Evolutionary conservation across 257 asterid species (phyloP).

Genomic region (Forsythia suspensa): DNA sequence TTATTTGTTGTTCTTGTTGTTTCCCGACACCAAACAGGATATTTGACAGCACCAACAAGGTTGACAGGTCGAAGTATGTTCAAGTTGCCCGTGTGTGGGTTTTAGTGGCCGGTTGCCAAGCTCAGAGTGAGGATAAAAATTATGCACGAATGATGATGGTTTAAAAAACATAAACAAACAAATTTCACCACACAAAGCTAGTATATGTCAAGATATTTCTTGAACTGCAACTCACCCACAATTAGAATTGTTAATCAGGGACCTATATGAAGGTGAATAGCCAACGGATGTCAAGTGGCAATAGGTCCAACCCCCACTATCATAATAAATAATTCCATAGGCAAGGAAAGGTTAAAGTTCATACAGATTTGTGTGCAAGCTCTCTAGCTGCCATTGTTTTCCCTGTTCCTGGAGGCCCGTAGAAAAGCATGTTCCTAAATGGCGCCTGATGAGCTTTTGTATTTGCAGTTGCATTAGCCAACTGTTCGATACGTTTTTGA

Average conservation of each 20-base stretch:
- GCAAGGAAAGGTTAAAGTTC: conserved; percentile 25
- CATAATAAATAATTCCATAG: conserved; percentile 3
- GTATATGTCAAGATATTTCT: background rate
- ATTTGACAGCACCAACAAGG: background rate
- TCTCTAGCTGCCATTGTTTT: conserved; percentile 99
- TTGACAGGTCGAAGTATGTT: background rate
- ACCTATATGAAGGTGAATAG: background rate
- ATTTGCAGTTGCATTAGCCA: conserved; percentile 83
- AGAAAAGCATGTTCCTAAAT: conserved; percentile 89
- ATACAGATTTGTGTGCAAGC: conserved; percentile 92
- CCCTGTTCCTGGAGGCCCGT: conserved; percentile 99
- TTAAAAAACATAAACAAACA: too few species aligned
- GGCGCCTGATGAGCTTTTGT: conserved; percentile 94
- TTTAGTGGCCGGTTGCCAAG: too few species aligned
- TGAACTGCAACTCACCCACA: background rate
- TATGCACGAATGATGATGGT: background rate
- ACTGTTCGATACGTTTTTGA: conserved; percentile 70
- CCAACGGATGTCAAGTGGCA: background rate
- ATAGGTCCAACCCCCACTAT: conserved; percentile 1
- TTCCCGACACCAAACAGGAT: background rate
- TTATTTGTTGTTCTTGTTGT: background rate
- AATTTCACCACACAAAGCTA: background rate
- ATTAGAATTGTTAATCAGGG: background rate
- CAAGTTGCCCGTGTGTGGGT: too few species aligned
- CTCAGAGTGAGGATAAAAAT: background rate